Evolutionary conservation across 441 rosid species (phyloP), one percentile per base, ranked within the genome.

Genomic region (Biscutella auriculata): DNA sequence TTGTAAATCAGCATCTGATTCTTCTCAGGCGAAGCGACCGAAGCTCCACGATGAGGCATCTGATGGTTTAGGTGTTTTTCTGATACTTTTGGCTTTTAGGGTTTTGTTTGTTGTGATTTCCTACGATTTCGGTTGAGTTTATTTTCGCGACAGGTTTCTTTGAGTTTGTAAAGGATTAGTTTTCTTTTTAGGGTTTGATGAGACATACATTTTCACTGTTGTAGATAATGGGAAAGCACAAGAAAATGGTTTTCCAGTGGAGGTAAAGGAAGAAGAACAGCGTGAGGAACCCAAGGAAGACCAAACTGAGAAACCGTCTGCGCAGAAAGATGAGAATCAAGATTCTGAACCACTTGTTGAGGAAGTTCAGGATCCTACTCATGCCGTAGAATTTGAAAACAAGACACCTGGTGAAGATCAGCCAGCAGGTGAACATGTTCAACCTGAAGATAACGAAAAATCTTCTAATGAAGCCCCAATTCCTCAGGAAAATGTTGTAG

Each of bases 1-100:
- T 6, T 61, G 11, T 5, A 28, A 42, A 1, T 12, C 46, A 6
- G 59, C 59, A 12, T 67, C 70, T 16, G 79, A 70, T 13, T 69
- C 54, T 17, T 84, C 70, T 3, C 86, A 80, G 15, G 45, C 74
- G 14, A 88, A 92, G 70, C 87, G 98, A 23, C 72, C 76, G 0
- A 84, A 81, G 61, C 70, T 81, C 4, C 77, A 64, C 9, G 90
- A 35, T 19, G 63, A 71, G 30, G 30, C 73, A 1, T 73, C 73
- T 2, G 80, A 75, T 30, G 77, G 55, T 1, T 61, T 74, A 68
- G 91, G 91, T 84, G 70, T n/a, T 51, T 52, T 67, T 19, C 23
- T 19, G n/a, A n/a, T n/a, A n/a, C 23, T 19, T 19, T n/a, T n/a
- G n/a, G n/a, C n/a, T n/a, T n/a, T n/a, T n/a, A n/a, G n/a, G n/a